Base-by-base conservation (phyloP, 345 rosid species). In the Reutealis trisperma region DNA sequence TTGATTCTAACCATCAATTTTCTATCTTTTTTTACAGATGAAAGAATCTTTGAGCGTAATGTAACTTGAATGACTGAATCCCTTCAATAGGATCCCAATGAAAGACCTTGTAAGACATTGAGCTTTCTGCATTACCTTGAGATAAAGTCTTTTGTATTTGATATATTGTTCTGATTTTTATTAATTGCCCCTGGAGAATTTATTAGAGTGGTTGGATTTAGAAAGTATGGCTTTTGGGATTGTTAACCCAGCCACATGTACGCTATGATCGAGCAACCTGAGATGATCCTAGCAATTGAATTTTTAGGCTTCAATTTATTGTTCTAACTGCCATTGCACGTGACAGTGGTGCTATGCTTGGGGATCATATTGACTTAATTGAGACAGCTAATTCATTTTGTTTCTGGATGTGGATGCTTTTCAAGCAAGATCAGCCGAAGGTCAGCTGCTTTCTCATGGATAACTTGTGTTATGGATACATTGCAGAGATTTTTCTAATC, bases 381-480 rank as follows among this genome's bases (percentile, higher is more conserved):
- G 68, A 44, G 67, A 63, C 67, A 16, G 57, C 22, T 42, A 77
- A 62, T 49, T 63, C 69, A 41, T 62, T 77, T 49, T 63, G 30
- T 49, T 66, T 42, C 42, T 75, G 67, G 57, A 66, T 60, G 13
- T 73, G 67, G 72, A 67, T 67, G 58, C 52, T 67, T 75, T 67
- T 55, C 58, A 41, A 55, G 63, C 34, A 14, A 67, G 72, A 63
- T 57, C 55, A 18, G 24, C 66, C 15, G 62, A 45, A 77, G 75
- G 71, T 70, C 49, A 77, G 75, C 71, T 70, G 75, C 71, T 70
- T 25, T 34, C 47, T 62, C 30, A 62, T 70, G 63, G 73, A 25
- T 70, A 47, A 51, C 24, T 52, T 1, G 61, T 10, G 67, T 37
- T 34, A 19, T 51, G 63, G 49, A 49, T 22, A 41, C 30, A 19